Conservation (phyloP, 208 protist species). For the Herpetomonas tarakana region DNA sequence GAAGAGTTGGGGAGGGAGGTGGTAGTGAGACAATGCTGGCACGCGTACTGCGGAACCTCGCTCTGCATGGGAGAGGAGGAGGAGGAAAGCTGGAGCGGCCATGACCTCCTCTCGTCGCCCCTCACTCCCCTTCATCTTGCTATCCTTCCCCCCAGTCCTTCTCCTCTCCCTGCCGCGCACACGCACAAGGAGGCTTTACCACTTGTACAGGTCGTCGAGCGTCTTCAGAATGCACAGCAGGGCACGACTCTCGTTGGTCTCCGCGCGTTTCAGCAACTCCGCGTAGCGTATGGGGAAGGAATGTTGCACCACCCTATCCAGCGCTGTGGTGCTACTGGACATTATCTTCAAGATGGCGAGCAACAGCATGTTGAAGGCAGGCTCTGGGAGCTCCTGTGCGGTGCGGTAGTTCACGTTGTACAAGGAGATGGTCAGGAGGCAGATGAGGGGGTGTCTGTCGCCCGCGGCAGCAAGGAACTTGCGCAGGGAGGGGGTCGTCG, state of each 20-base stretch:
- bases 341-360: constrained; percentile 54
- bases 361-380: constrained; percentile 72
- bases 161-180: no score
- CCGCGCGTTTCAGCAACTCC: constrained; percentile 28
- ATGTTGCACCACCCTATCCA: constrained; percentile 32
- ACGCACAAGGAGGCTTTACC: no score
- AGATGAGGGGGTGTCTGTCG: constrained; percentile 21
- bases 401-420: constrained; percentile 48
- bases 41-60: no score
- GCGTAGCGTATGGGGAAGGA: constrained; percentile 38
- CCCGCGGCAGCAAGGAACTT: constrained; percentile 16
- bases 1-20: no score
- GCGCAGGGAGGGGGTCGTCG: constrained; percentile 25
- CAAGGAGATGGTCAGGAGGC: constrained; percentile 55
- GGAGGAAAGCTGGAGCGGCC: no score
- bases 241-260: constrained; percentile 63
- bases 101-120: no score
- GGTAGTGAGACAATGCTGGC: no score
- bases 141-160: no score
- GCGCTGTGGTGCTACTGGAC: constrained; percentile 28
- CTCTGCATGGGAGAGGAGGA: no score
- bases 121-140: no score
- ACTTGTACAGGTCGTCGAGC: constrained; percentile 35
- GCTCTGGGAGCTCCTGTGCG: constrained; percentile 37
- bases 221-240: constrained; percentile 61